Evolutionary conservation across 78 protist genomes (phyloP).

Genomic region (Dictyostelium citrinum): DNA sequence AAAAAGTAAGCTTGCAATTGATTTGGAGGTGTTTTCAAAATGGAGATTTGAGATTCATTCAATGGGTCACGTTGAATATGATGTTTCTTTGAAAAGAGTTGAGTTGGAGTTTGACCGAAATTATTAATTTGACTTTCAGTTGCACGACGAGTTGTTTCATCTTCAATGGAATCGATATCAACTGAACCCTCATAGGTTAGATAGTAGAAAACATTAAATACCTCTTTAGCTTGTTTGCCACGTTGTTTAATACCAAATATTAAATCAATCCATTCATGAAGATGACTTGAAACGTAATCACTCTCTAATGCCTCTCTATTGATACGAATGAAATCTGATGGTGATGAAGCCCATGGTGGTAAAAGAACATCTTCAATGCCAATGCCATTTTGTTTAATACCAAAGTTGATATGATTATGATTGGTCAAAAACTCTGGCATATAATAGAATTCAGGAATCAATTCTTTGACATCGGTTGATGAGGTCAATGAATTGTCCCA

Average conservation of each 20-base stretch:
- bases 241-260: slow-evolving; percentile 95
- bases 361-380: slow-evolving; percentile 85
- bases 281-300: slow-evolving; percentile 89
- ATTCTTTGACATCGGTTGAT: slow-evolving; percentile 93
- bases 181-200: slow-evolving; percentile 90
- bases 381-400: slow-evolving; percentile 86
- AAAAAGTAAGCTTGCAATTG: slow-evolving; percentile 44
- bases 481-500: slow-evolving; percentile 77
- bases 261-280: slow-evolving; percentile 97
- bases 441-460: slow-evolving; percentile 93
- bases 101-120: slow-evolving; percentile 99
- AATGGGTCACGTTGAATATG: slow-evolving; percentile 69
- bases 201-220: slow-evolving; percentile 93
- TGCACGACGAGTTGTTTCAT: slow-evolving; percentile 36
- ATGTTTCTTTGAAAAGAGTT: slow-evolving; percentile 86
- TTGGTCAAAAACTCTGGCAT: slow-evolving; percentile 92
- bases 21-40: slow-evolving; percentile 21
- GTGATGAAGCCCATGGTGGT: slow-evolving; percentile 96
- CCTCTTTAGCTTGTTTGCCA: slow-evolving; percentile 91
- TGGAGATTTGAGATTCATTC: slow-evolving; percentile 34
- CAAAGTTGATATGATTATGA: slow-evolving; percentile 83
- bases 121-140: slow-evolving; percentile 87
- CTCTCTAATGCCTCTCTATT: slow-evolving; percentile 94
- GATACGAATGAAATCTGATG: slow-evolving; percentile 88
- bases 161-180: slow-evolving; percentile 75